Percentiles rank a stretch among this genome's conserved stretches.
Conservation (phyloP, 2,329 filamentous ascomycete species). For the Aspergillus sp. region DNA sequence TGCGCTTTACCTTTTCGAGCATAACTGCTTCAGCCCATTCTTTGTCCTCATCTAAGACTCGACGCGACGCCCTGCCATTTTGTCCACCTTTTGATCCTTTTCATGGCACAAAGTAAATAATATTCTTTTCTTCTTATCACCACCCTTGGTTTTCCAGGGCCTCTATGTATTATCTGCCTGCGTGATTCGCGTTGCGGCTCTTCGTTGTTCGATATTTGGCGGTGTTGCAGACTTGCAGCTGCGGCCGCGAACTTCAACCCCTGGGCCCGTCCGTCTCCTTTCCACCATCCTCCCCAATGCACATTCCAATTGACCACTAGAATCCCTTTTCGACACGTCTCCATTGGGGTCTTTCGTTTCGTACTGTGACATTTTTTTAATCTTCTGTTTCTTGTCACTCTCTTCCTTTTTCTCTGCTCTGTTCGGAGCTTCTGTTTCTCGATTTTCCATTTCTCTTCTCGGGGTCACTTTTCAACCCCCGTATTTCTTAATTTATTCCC, state of each 20-base stretch:
- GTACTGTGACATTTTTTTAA: slow-evolving; percentile 24
- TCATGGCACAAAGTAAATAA: background rate
- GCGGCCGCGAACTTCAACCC: slow-evolving; percentile 11
- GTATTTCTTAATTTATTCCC: slow-evolving; percentile 9
- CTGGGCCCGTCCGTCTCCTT: slow-evolving; percentile 18
- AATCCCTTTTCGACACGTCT: slow-evolving; percentile 31
- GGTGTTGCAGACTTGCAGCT: slow-evolving; percentile 6
- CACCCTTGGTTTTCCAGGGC: background rate
- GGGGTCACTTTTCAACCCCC: slow-evolving; percentile 18
- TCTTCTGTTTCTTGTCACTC: slow-evolving; percentile 18
- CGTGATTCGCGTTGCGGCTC: slow-evolving; percentile 5
- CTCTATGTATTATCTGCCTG: background rate
- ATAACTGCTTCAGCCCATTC: slow-evolving; percentile 9
- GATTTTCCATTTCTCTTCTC: slow-evolving; percentile 18
- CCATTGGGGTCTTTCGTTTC: slow-evolving; percentile 22
- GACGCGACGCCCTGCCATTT: slow-evolving; percentile 9
- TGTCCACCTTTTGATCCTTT: background rate
- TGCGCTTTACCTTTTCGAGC: slow-evolving; percentile 20
- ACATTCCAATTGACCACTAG: slow-evolving; percentile 35
- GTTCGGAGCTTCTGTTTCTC: slow-evolving; percentile 12
- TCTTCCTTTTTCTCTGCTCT: slow-evolving; percentile 17
- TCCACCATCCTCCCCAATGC: slow-evolving; percentile 27
- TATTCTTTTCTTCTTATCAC: slow-evolving; percentile 9
- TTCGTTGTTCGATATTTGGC: slow-evolving; percentile 5
- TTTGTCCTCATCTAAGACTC: slow-evolving; percentile 20